Evolutionary conservation across 768 basidiomycete species (phyloP).

Genomic region (Leccinum rimulosum): DNA sequence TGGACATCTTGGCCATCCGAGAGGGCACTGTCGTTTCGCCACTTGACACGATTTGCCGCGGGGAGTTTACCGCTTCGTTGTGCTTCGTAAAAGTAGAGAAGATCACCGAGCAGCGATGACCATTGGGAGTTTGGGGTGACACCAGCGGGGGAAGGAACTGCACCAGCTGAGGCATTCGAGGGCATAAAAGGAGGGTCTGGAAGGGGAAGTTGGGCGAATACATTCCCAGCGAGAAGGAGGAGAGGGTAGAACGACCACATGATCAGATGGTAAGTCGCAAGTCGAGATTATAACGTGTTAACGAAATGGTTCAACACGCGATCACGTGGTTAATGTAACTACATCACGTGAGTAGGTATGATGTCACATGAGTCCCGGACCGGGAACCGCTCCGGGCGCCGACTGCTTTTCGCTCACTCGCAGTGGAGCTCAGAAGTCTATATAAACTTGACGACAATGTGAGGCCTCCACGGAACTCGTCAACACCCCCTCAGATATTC

Average conservation of each 20-base stretch:
- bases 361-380: constrained; percentile 9
- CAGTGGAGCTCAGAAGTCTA: too few species aligned
- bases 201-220: constrained; percentile 56
- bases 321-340: constrained; percentile 20
- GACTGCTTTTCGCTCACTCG: too few species aligned
- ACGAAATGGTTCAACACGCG: constrained; percentile 8
- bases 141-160: constrained; percentile 41
- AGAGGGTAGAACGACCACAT: constrained; percentile 24
- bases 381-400: neutral
- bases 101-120: constrained; percentile 75
- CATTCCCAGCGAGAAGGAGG: constrained; percentile 26
- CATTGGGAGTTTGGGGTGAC: constrained; percentile 70
- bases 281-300: neutral
- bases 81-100: constrained; percentile 88
- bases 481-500: neutral
- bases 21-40: constrained; percentile 81
- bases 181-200: constrained; percentile 67
- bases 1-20: constrained; percentile 74
- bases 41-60: constrained; percentile 67
- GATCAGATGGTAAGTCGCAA: neutral
- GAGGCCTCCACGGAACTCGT: neutral
- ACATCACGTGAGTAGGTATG: constrained; percentile 14
- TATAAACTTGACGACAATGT: neutral
- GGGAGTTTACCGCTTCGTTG: constrained; percentile 81
- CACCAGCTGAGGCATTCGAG: constrained; percentile 55